phyloP scores from a whole-genome alignment of 371 early-diverging fungal genomes.

The Nematocida minor region DNA sequence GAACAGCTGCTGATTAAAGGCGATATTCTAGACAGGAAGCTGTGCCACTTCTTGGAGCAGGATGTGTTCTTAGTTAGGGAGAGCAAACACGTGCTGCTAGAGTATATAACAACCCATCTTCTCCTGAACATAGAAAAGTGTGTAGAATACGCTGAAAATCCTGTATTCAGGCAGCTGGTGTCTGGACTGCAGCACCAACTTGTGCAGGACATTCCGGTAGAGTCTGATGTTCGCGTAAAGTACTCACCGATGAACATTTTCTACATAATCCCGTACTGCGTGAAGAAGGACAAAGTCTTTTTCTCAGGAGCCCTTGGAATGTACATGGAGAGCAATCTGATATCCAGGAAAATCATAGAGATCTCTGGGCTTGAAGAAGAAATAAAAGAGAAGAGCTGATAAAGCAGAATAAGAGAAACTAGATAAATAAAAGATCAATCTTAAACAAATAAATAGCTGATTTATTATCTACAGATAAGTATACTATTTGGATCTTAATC shows the following conservation, averaged over 20 bases:
- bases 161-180: background rate
- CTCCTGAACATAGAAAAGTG: slow-evolving; percentile 15
- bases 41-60: slow-evolving; percentile 8
- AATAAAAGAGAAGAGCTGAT: background rate
- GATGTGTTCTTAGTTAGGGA: background rate
- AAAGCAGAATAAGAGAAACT: background rate
- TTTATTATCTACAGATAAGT: no score
- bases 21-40: slow-evolving; percentile 7
- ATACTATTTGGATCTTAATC: no score
- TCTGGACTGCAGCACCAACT: background rate
- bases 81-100: background rate
- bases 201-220: background rate
- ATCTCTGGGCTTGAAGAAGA: background rate
- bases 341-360: background rate
- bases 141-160: background rate
- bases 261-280: slow-evolving; percentile 9
- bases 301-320: background rate
- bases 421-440: background rate
- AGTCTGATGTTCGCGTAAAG: background rate
- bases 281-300: slow-evolving; percentile 25
- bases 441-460: no score
- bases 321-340: background rate
- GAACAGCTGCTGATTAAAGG: slow-evolving; percentile 18
- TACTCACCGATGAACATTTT: slow-evolving; percentile 8
- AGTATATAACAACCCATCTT: slow-evolving; percentile 3